Conservation (phyloP, 768 basidiomycete genomes). For the Rhodocollybia butyracea region DNA sequence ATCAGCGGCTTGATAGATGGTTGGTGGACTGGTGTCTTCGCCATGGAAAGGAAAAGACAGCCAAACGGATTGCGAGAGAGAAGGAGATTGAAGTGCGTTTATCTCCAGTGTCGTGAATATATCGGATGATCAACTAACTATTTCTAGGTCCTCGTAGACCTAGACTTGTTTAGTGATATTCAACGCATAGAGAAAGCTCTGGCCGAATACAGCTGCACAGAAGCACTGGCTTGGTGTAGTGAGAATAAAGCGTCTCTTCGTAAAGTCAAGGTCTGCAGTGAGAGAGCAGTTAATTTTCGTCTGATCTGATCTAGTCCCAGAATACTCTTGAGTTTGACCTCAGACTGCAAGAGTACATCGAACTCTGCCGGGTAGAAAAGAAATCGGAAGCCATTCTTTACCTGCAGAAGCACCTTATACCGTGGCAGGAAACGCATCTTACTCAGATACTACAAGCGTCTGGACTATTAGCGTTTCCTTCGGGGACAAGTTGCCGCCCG, state of each 20-base stretch:
- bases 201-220: constrained; percentile 69
- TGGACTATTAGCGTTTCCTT: constrained; percentile 70
- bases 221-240: constrained; percentile 93
- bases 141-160: constrained; percentile 77
- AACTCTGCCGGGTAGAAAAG: constrained; percentile 71
- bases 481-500: constrained; percentile 66
- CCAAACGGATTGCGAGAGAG: constrained; percentile 70
- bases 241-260: constrained; percentile 93
- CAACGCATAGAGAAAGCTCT: constrained; percentile 83
- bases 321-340: constrained; percentile 95
- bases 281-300: not conserved
- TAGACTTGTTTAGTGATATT: constrained; percentile 89
- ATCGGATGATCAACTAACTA: constrained; percentile 13
- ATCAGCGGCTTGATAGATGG: constrained; percentile 81
- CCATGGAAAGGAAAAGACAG: constrained; percentile 73
- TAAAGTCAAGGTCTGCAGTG: constrained; percentile 70
- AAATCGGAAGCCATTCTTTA: constrained; percentile 80
- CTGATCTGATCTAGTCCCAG: constrained; percentile 35
- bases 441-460: constrained; percentile 74
- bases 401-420: constrained; percentile 70
- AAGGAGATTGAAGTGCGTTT: constrained; percentile 72
- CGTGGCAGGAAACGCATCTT: constrained; percentile 82
- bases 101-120: not conserved
- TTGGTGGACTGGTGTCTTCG: constrained; percentile 91
- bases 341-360: constrained; percentile 94